phyloP scores from a whole-genome alignment of 2,329 filamentous ascomycete species.

The Zasmidium cellare region DNA sequence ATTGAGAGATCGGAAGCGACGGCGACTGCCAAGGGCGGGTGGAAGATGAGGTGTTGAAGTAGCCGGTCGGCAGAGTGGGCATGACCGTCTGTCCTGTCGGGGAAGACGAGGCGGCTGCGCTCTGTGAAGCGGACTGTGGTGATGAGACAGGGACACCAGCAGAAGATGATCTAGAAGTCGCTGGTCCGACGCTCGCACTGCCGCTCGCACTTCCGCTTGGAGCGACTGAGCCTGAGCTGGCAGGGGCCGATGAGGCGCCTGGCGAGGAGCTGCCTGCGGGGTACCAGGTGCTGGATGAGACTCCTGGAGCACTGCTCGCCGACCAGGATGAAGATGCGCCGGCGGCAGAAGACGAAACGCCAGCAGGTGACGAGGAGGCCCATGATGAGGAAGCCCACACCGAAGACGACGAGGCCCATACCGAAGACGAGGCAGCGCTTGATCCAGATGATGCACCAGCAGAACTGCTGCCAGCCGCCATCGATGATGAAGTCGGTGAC shows the following conservation, averaged over 20 bases:
- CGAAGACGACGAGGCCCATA: not conserved
- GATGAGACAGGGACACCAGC: not conserved
- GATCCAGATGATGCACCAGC: not conserved
- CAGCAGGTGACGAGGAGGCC: not conserved
- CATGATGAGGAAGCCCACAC: not conserved
- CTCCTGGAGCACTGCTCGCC: not conserved
- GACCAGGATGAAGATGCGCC: not conserved
- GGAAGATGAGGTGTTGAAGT: not conserved
- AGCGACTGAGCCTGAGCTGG: not conserved
- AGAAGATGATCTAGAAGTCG: not conserved
- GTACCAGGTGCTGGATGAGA: not conserved
- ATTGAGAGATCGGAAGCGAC: not conserved
- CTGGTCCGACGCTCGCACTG: not conserved
- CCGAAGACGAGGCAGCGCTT: not conserved
- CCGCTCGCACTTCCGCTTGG: not conserved
- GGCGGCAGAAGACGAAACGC: not conserved
- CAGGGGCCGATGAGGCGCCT: not conserved
- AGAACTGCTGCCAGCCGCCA: not conserved
- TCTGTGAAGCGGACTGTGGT: not conserved
- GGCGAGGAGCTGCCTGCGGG: not conserved
- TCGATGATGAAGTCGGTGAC: not conserved
- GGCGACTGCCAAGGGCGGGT: not conserved
- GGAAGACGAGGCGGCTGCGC: not conserved
- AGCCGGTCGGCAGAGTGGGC: not conserved
- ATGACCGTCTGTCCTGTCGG: not conserved